Evolutionary conservation across 331 rosid genomes (phyloP), one percentile per base, ranked within the genome.

Genomic region (Phaseolus coccineus): DNA sequence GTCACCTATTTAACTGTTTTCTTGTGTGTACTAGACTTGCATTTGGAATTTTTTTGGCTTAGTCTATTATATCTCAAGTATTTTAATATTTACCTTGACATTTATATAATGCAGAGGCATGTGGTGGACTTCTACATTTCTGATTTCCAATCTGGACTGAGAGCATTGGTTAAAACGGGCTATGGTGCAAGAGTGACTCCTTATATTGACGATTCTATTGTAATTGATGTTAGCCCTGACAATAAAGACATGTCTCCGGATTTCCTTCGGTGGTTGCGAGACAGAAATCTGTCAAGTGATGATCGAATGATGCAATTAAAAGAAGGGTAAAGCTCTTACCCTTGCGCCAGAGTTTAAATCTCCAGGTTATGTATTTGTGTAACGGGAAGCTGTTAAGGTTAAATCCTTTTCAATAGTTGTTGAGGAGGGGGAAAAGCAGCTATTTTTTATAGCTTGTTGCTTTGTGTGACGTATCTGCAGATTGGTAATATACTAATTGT

Each of bases 161-260:
- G 66, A 59, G 66, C 66, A 27, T 28, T 59, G 66, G 66, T 59
- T 59, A 59, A 59, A 59, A 59, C 66, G 11, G 40, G 66, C 19
- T 59, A 59, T 59, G 66, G 66, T 12, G 66, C 66, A 59, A 59
- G 66, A 15, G 40, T 59, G 66, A 59, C 66, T 59, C 66, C 66
- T 28, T 59, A 59, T 59, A 40, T 59, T 12, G 66, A 59, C 15
- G 66, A 59, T 59, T 59, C 40, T 59, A 59, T 28, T 28, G 66
- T 28, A 59, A 28, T 59, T 59, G 66, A 59, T 59, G 66, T 59
- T 28, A 28, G 31, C 66, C 10, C 66, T 28, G 66, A 59, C 66
- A 59, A 59, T 11, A 12, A 59, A 59, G 66, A 59, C 40, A 59
- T 59, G 66, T 59, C 66, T 40, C 66, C 40, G 12, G 66, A 59